Evolutionary conservation across 2,329 filamentous ascomycete genomes (phyloP).

Genomic region (Aspergillus quadricinctus): DNA sequence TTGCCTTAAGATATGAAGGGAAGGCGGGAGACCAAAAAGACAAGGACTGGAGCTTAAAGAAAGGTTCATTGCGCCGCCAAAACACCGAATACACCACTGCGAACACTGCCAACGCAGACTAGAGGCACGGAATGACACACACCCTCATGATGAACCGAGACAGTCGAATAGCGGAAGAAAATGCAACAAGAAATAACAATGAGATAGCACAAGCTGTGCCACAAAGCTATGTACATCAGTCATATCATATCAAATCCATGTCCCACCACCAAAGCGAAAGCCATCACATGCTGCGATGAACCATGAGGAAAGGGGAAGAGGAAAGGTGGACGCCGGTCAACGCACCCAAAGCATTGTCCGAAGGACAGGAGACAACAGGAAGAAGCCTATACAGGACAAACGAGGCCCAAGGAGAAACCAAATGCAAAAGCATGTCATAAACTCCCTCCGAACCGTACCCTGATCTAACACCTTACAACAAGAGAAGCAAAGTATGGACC

Average conservation of each 20-base stretch:
- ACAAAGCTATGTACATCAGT: conserved; percentile 36
- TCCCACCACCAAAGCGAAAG: conserved; percentile 3
- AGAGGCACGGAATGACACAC: conserved; percentile 14
- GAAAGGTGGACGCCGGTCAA: neutral
- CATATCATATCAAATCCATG: conserved; percentile 27
- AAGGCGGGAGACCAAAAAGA: neutral
- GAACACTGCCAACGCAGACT: conserved; percentile 23
- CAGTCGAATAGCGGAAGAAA: conserved; percentile 19
- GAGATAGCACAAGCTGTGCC: conserved; percentile 10
- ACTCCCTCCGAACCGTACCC: conserved; percentile 7
- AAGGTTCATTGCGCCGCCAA: conserved; percentile 25
- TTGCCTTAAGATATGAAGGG: neutral
- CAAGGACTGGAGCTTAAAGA: conserved; percentile 13
- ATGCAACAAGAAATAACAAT: conserved; percentile 20
- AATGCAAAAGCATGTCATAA: conserved; percentile 9
- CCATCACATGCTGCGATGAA: conserved; percentile 2
- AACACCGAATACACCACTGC: conserved; percentile 30
- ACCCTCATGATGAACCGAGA: conserved; percentile 22
- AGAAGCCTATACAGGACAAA: conserved; percentile 14
- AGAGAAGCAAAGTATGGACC: conserved; percentile 1
- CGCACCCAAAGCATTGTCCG: neutral
- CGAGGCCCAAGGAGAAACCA: conserved; percentile 2
- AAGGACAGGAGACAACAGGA: conserved; percentile 1
- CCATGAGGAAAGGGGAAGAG: conserved; percentile 6
- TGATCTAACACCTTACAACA: conserved; percentile 9